Evolutionary conservation across 768 basidiomycete species (phyloP).

Genomic region (Daedaleopsis nitida): DNA sequence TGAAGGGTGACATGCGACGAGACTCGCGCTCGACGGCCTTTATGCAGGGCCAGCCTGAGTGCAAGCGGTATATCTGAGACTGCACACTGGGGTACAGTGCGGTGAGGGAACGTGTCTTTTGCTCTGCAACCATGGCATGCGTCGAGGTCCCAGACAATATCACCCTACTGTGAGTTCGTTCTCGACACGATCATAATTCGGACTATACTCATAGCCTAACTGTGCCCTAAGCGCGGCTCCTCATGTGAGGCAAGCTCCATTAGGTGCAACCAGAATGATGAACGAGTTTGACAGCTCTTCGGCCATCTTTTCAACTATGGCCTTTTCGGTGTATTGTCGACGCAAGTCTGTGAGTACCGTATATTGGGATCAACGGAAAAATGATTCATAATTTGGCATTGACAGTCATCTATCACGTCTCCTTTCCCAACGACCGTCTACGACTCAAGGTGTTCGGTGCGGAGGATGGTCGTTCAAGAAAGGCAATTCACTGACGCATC

Average conservation of each 20-base stretch:
- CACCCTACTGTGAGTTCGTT: neutral
- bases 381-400: neutral
- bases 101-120: neutral
- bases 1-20: too few relatives aligned
- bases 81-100: too few relatives aligned
- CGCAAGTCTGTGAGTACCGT: neutral
- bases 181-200: neutral
- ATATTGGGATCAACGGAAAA: neutral
- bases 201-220: neutral
- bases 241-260: neutral
- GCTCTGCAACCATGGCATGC: neutral
- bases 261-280: neutral
- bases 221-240: neutral
- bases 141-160: neutral
- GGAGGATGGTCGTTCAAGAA: neutral
- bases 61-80: too few relatives aligned
- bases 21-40: too few relatives aligned
- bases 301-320: constrained; percentile 4
- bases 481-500: neutral
- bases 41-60: too few relatives aligned
- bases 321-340: neutral
- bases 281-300: neutral
- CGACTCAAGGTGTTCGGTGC: neutral
- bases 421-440: neutral
- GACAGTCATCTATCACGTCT: neutral